A percentile compares a stretch with the other conserved stretches of the same genome.
Conservation (phyloP, 2,329 filamentous ascomycete species). For the Hypoxylon sp. region DNA sequence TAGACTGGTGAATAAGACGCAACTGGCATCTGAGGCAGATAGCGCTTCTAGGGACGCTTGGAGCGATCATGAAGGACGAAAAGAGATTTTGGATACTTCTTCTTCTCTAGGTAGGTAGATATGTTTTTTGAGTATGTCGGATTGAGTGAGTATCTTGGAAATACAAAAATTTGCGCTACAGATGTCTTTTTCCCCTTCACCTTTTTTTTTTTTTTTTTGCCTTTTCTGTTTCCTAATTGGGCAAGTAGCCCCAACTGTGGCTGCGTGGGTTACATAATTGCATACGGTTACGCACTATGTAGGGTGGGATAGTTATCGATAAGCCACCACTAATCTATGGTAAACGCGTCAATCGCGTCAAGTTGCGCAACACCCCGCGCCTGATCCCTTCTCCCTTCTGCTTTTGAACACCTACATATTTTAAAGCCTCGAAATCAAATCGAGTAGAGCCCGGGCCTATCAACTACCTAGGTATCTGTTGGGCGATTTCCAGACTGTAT, state of each 20-base stretch:
- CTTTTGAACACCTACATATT: not conserved
- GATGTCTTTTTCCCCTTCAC: too few relatives aligned
- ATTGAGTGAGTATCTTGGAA: not conserved
- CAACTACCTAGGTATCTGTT: not conserved
- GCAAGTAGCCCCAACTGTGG: too few relatives aligned
- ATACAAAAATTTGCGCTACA: not conserved
- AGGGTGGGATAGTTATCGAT: not conserved
- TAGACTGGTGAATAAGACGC: conserved; percentile 49
- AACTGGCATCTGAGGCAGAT: conserved; percentile 57
- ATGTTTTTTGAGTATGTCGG: not conserved
- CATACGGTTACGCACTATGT: too few relatives aligned
- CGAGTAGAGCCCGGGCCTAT: not conserved
- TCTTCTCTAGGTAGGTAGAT: not conserved
- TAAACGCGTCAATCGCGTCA: not conserved
- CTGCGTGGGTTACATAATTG: too few relatives aligned
- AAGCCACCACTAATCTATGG: not conserved
- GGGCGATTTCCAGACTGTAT: too few relatives aligned
- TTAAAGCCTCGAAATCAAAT: not conserved
- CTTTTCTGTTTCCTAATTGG: conserved; percentile 21
- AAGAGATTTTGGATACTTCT: not conserved
- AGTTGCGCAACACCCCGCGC: not conserved
- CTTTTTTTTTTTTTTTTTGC: conserved; percentile 20
- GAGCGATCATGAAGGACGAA: conserved; percentile 52
- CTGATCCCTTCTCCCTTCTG: not conserved
- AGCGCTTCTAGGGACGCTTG: conserved; percentile 51